Conservation (phyloP, 192 early-diverging fungal genomes). For the Ramicandelaber brevisporus region DNA sequence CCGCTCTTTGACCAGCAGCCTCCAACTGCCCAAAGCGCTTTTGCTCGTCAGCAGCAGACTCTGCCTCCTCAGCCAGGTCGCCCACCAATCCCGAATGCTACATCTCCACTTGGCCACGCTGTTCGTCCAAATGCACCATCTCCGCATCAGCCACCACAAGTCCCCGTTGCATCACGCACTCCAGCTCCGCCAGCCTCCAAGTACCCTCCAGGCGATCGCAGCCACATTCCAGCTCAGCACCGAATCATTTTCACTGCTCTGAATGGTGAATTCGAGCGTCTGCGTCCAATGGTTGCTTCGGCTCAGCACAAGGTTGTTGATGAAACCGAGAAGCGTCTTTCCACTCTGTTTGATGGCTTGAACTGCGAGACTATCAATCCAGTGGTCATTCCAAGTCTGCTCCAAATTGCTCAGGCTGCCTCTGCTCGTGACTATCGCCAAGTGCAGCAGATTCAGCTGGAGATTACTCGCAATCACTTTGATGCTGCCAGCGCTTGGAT, state of each 20-base stretch:
- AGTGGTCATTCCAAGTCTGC: slow-evolving; percentile 31
- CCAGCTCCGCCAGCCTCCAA: slow-evolving; percentile 8
- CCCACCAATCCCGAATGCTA: too few species aligned
- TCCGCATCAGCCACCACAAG: neutral
- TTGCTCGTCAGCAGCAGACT: too few species aligned
- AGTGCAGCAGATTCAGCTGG: slow-evolving; percentile 30
- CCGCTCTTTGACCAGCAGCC: slow-evolving; percentile 5
- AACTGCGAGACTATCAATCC: slow-evolving; percentile 47
- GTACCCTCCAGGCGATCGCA: slow-evolving; percentile 50
- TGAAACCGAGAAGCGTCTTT: slow-evolving; percentile 65
- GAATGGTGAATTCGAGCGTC: slow-evolving; percentile 20
- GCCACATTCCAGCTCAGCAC: slow-evolving; percentile 51
- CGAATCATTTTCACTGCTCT: slow-evolving; percentile 29
- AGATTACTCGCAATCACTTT: slow-evolving; percentile 41
- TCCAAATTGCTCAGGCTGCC: slow-evolving; percentile 29
- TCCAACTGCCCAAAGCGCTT: too few species aligned
- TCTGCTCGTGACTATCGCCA: slow-evolving; percentile 20
- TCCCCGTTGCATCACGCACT: too few species aligned
- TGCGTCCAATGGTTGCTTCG: slow-evolving; percentile 24
- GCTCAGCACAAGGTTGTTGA: slow-evolving; percentile 45
- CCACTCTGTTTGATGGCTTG: slow-evolving; percentile 58
- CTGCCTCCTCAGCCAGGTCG: too few species aligned
- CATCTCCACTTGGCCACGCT: slow-evolving; percentile 11
- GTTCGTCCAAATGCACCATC: slow-evolving; percentile 1
- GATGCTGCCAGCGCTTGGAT: slow-evolving; percentile 34